phyloP scores from a whole-genome alignment of 2,329 filamentous ascomycete genomes.

The Lasiodiplodia hormozganensis region DNA sequence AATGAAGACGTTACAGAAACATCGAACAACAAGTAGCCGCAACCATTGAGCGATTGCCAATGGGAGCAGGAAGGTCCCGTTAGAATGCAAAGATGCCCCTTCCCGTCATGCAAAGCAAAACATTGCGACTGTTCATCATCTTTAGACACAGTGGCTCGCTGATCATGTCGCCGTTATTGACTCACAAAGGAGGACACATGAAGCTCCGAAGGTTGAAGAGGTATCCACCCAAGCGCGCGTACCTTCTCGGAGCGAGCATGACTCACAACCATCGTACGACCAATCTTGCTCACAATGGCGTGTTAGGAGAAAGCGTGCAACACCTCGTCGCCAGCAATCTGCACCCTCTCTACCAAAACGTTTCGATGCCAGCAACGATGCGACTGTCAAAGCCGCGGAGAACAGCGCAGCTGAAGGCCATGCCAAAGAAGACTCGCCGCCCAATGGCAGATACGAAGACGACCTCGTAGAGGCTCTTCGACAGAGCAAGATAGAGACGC shows the following conservation, averaged over 20 bases:
- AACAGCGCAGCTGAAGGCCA: background rate
- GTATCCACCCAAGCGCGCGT: background rate
- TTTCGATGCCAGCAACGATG: background rate
- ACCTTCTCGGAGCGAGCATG: background rate
- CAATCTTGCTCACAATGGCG: background rate
- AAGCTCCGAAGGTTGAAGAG: constrained; percentile 8
- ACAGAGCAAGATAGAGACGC: constrained; percentile 9
- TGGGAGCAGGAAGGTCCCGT: background rate
- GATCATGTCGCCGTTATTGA: background rate
- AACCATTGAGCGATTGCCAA: background rate
- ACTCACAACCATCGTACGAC: background rate
- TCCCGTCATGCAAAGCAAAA: background rate
- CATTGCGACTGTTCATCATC: background rate
- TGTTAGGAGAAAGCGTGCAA: constrained; percentile 7
- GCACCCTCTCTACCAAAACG: background rate
- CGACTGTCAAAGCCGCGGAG: background rate
- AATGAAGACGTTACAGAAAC: background rate
- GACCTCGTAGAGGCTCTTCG: constrained; percentile 8
- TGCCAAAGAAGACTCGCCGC: background rate
- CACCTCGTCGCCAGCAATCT: background rate
- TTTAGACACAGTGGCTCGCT: background rate
- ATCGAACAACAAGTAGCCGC: background rate
- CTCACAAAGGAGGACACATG: background rate
- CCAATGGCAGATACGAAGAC: constrained; percentile 5
- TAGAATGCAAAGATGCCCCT: background rate